These are phyloP conservation scores for Lepidium africanum DNA, from an alignment of 345 rosid genomes.

Conservation along the genomic window DNA sequence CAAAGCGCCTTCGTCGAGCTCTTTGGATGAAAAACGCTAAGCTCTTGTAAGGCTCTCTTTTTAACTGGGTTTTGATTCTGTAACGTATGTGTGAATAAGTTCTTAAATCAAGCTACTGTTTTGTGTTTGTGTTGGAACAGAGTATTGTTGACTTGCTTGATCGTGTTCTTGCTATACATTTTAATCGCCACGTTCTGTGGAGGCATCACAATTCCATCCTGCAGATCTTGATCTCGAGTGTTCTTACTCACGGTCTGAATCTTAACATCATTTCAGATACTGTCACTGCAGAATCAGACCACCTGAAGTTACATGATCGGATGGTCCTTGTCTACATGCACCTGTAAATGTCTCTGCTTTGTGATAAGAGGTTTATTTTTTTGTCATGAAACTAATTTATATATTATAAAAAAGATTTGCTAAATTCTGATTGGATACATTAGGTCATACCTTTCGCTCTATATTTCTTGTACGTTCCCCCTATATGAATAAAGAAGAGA, in stretches of 20 bases:
- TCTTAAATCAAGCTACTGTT: neutral
- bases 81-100: neutral
- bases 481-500: neutral
- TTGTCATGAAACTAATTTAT: too few species aligned
- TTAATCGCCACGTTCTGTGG: constrained; percentile 89
- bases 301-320: too few species aligned
- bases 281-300: too few species aligned
- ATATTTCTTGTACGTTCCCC: neutral
- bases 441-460: neutral
- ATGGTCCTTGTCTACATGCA: too few species aligned
- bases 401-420: neutral
- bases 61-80: too few species aligned
- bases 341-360: too few species aligned
- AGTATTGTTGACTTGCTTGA: constrained; percentile 74
- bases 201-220: constrained; percentile 78
- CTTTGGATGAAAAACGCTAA: constrained; percentile 98
- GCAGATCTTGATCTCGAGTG: constrained; percentile 58
- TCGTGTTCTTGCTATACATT: constrained; percentile 71
- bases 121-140: constrained; percentile 37
- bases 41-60: constrained; percentile 55
- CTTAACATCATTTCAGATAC: neutral
- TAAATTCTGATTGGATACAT: neutral
- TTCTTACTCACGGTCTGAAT: neutral
- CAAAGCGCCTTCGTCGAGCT: constrained; percentile 83
- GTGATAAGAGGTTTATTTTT: too few species aligned